Base-by-base conservation (phyloP, 2,329 filamentous ascomycete species). In the Epichloe coenophiala region DNA sequence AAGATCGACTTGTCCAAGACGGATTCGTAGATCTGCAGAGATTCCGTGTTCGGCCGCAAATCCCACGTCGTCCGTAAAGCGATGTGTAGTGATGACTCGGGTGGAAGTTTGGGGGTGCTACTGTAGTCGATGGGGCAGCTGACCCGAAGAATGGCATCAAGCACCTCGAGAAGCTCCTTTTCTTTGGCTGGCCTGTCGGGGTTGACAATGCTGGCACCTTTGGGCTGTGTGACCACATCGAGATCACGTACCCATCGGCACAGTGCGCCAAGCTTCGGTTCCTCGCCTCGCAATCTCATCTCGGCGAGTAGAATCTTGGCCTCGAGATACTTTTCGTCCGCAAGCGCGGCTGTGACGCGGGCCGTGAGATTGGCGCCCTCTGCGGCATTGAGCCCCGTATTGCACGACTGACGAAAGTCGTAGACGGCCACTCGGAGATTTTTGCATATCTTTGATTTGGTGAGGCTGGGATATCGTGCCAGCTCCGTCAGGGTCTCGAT, bases 191-290 rank as follows among this genome's bases (percentile, higher is more conserved):
- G 68, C 37, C 75, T 69, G 49, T 68, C 57, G 3, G 63, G 55
- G 1, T 53, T 54, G 45, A 58, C 51, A 11, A 59, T 13, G 39
- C 62, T 61, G 44, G 67, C 64, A 3, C 71, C 71, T 2, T 69
- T 69, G 0, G 76, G 68, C 49, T 76, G 70, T 21, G 79, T 83
- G 47, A 85, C 77, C 23, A 85, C 77, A 58, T 86, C 83, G 27
- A 86, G 68, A 59, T 85, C 82, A 51, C 83, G 75, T 4, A 86
- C 83, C 83, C 83, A 87, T 51, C 83, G 77, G 62, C 82, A 86
- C 7, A 86, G 65, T 1, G 83, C 81, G 19, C 83, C 83, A 0
- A 86, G 66, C 56, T 84, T 84, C 0, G 83, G 83, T 17, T 77
- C 73, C 54, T 86, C 74, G 3, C 71, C 68, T n/a, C 82, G 70